Conservation (phyloP, 2,329 filamentous ascomycete species). For the Colletotrichum sublineola region DNA sequence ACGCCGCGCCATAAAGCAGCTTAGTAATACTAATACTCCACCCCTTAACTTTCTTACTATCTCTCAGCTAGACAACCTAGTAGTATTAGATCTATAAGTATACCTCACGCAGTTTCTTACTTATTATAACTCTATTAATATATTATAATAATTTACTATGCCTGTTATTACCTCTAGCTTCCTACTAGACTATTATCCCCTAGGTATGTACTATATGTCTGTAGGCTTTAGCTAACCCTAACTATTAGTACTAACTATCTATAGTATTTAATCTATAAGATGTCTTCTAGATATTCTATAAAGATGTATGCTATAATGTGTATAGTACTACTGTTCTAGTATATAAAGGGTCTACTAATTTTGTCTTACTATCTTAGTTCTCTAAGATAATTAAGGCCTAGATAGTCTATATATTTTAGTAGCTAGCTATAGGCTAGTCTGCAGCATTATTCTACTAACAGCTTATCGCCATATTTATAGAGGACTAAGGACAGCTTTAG, state of each 20-base stretch:
- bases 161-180: slow-evolving; percentile 17
- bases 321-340: not conserved
- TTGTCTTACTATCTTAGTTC: slow-evolving; percentile 10
- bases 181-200: slow-evolving; percentile 26
- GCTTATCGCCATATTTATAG: not conserved
- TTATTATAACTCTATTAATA: too few species aligned
- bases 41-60: too few species aligned
- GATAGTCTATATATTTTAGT: not conserved
- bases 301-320: slow-evolving; percentile 8
- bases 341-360: not conserved
- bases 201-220: slow-evolving; percentile 12
- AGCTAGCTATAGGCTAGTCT: not conserved
- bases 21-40: too few species aligned
- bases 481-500: slow-evolving; percentile 3
- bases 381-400: too few species aligned
- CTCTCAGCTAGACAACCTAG: slow-evolving; percentile 5
- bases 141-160: too few species aligned
- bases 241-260: too few species aligned
- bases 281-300: slow-evolving; percentile 31
- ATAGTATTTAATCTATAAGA: slow-evolving; percentile 26
- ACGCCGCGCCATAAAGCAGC: not conserved
- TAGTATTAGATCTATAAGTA: slow-evolving; percentile 2
- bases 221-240: too few species aligned
- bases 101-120: too few species aligned
- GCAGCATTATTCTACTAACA: not conserved